Evolutionary conservation across 2,329 filamentous ascomycete species (phyloP).

Genomic region (Dactylonectria estremocensis): DNA sequence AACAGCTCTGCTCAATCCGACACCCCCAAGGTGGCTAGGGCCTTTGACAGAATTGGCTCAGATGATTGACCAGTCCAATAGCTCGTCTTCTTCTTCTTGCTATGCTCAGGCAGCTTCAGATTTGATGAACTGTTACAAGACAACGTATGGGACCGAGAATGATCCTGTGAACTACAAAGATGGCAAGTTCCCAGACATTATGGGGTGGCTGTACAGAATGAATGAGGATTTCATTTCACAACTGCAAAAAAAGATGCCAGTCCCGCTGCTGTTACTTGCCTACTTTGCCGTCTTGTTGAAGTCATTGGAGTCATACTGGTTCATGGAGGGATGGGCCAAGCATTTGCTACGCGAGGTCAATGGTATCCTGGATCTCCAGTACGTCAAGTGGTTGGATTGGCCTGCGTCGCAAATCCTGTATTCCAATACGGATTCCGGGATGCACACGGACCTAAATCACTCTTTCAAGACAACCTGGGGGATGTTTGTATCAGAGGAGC

Average conservation of each 20-base stretch:
- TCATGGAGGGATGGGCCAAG: constrained; percentile 14
- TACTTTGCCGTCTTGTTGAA: constrained; percentile 11
- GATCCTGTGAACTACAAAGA: neutral
- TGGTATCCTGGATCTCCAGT: constrained; percentile 5
- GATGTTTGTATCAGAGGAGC: neutral
- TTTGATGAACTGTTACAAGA: constrained; percentile 2
- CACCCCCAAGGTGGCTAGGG: neutral
- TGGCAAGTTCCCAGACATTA: constrained; percentile 1
- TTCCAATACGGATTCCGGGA: neutral
- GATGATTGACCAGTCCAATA: neutral
- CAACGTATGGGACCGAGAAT: neutral
- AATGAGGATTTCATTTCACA: neutral
- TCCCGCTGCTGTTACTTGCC: constrained; percentile 15
- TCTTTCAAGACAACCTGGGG: neutral
- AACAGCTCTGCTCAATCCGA: too few relatives aligned
- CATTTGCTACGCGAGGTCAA: constrained; percentile 13
- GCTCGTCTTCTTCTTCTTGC: too few relatives aligned
- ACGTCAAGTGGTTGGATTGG: constrained; percentile 11
- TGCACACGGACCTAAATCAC: neutral
- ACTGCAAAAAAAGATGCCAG: neutral
- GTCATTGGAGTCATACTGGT: constrained; percentile 13
- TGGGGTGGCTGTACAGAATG: constrained; percentile 21
- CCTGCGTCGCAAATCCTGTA: neutral
- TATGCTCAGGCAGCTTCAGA: neutral
- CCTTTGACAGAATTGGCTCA: constrained; percentile 11